Evolutionary conservation across 208 protist species (phyloP), one percentile per base, ranked within the genome.

Genomic region (Vickermania spadyakhi): DNA sequence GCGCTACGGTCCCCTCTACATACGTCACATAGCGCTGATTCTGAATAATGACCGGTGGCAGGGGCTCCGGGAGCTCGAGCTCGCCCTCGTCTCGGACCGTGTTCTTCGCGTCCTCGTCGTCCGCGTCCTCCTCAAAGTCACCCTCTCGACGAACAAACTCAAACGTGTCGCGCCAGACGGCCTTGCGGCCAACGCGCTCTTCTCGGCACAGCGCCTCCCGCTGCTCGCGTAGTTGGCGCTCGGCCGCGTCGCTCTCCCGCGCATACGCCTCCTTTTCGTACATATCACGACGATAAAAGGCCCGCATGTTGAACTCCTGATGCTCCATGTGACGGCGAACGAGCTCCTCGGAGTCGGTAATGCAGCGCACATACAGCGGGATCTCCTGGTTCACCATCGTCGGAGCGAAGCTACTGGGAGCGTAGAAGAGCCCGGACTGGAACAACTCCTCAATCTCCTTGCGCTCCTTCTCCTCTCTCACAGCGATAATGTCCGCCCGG

Each of bases 331-430:
- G 25, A 7, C 26, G 21, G n/a, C 51, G 51, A 11, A 55, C 51
- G n/a, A 55, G 25, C 51, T 55, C 51, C 25, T 55, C 51, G n/a
- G 51, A 7, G 25, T 55, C 51, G 13, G 13, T 18, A 27, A 55
- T 18, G 51, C 25, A 55, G 5, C 25, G 13, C n/a, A 55, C 26
- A 27, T 55, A 55, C 51, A 55, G 21, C 21, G 21, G 13, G 25
- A 55, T 27, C 21, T 27, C 51, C 26, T 55, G 11, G 51, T 5
- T 22, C 13, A 55, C 25, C 21, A 55, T 18, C 51, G 13, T 27
- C 21, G 51, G 51, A 7, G 51, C 51, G 25, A 55, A 55, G 51
- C 7, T 22, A 23, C 21, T 28, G 51, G 51, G 51, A 27, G 25
- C 13, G 51, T 55, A 55, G 51, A 18, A 27, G 5, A 55, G 13